phyloP scores from a whole-genome alignment of 2,329 filamentous ascomycete genomes.

The Laburnicola sp. region DNA sequence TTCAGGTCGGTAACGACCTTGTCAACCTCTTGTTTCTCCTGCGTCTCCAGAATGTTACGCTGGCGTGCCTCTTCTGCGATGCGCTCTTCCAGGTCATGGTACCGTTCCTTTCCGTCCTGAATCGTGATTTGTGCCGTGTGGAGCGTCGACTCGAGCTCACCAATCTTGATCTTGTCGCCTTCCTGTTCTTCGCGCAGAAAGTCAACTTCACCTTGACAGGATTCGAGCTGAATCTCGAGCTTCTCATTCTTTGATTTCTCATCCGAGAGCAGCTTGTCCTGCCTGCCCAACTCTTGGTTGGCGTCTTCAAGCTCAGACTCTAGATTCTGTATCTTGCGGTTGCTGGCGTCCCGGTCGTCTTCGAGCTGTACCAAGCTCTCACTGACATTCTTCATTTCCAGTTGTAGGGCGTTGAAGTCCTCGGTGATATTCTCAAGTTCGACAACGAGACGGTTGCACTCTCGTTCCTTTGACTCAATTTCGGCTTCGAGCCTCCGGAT shows the following conservation, averaged over 20 bases:
- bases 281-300: slow-evolving; percentile 81
- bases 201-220: slow-evolving; percentile 86
- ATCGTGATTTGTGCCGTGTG: slow-evolving; percentile 77
- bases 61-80: slow-evolving; percentile 80
- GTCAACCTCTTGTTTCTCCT: slow-evolving; percentile 94
- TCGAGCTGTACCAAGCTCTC: slow-evolving; percentile 85
- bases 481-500: slow-evolving; percentile 64
- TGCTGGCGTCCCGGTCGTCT: slow-evolving; percentile 81
- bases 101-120: slow-evolving; percentile 79
- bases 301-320: slow-evolving; percentile 81
- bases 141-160: slow-evolving; percentile 82
- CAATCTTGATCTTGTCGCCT: slow-evolving; percentile 95
- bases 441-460: slow-evolving; percentile 68
- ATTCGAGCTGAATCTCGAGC: slow-evolving; percentile 88
- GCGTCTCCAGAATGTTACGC: slow-evolving; percentile 79
- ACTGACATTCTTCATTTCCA: slow-evolving; percentile 90
- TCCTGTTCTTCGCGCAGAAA: slow-evolving; percentile 98
- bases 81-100: slow-evolving; percentile 59
- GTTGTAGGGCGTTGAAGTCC: slow-evolving; percentile 87
- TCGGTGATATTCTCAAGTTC: slow-evolving; percentile 78
- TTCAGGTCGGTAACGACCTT: slow-evolving; percentile 93
- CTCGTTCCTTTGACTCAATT: slow-evolving; percentile 70
- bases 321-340: slow-evolving; percentile 77
- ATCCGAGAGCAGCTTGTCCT: slow-evolving; percentile 83
- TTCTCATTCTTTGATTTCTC: slow-evolving; percentile 85